Conservation (phyloP, 2,329 filamentous ascomycete species). For the Ceratocystis ficicola region DNA sequence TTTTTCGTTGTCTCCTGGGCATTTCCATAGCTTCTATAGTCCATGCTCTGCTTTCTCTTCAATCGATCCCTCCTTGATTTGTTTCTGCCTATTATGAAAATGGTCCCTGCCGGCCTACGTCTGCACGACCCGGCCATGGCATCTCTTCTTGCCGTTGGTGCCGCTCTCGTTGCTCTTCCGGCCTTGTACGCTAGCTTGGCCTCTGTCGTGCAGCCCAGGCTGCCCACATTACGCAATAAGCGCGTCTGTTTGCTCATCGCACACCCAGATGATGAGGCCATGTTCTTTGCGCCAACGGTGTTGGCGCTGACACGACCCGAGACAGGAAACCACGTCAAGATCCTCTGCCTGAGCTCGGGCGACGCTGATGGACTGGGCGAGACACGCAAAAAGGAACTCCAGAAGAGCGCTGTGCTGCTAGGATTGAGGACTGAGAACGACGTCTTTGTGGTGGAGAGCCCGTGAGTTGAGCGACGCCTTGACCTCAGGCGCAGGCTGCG, state of each 20-base stretch:
- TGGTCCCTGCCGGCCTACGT: slow-evolving; percentile 15
- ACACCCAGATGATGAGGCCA: slow-evolving; percentile 96
- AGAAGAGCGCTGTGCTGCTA: slow-evolving; percentile 64
- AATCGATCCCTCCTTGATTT: too few species aligned
- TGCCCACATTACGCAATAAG: slow-evolving; percentile 65
- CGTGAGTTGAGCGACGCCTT: slow-evolving; percentile 34
- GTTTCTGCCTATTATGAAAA: slow-evolving; percentile 14
- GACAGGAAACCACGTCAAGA: slow-evolving; percentile 81
- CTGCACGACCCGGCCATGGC: slow-evolving; percentile 15
- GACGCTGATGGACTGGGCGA: slow-evolving; percentile 80
- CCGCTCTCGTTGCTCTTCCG: slow-evolving; percentile 35
- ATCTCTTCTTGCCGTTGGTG: slow-evolving; percentile 25
- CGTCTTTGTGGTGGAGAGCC: slow-evolving; percentile 72
- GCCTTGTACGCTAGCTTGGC: slow-evolving; percentile 43
- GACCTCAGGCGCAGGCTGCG: not conserved
- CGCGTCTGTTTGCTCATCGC: slow-evolving; percentile 86
- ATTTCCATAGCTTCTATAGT: not conserved
- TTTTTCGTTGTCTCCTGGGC: not conserved
- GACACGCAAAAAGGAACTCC: slow-evolving; percentile 69
- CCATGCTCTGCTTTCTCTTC: not conserved
- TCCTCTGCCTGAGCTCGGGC: slow-evolving; percentile 81
- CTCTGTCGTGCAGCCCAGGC: slow-evolving; percentile 36
- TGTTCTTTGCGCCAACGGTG: slow-evolving; percentile 93
- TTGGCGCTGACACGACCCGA: slow-evolving; percentile 70
- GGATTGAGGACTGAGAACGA: slow-evolving; percentile 65